Percentiles rank a stretch among this genome's conserved stretches.
Conservation (phyloP, 345 rosid genomes). For the Populus deltoides region DNA sequence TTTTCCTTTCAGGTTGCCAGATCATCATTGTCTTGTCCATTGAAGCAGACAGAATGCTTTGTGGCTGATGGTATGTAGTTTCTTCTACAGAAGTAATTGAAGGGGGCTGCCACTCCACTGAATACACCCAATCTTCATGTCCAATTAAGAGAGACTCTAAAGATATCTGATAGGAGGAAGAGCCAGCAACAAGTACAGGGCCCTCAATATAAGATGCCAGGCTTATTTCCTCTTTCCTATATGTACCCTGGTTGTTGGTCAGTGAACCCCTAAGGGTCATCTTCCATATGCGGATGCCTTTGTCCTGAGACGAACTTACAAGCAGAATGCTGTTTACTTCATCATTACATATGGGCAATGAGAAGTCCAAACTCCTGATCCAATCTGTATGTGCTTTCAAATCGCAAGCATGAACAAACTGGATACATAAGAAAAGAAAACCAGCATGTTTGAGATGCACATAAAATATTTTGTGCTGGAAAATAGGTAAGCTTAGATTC, state of each 20-base stretch:
- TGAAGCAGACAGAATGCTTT: slow-evolving; percentile 79
- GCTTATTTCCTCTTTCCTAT: slow-evolving; percentile 52
- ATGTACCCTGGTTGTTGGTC: slow-evolving; percentile 29
- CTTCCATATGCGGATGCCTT: slow-evolving; percentile 88
- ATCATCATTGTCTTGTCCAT: slow-evolving; percentile 99
- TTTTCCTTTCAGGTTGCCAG: slow-evolving; percentile 86
- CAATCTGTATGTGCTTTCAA: slow-evolving; percentile 94
- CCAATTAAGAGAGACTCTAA: slow-evolving; percentile 90
- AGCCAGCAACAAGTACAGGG: slow-evolving; percentile 66
- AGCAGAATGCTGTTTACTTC: slow-evolving; percentile 55
- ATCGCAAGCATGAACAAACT: slow-evolving; percentile 79
- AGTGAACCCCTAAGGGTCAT: slow-evolving; percentile 40
- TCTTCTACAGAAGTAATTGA: slow-evolving; percentile 25
- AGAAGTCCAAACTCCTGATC: slow-evolving; percentile 96
- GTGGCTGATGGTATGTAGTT: slow-evolving; percentile 49
- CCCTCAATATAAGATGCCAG: slow-evolving; percentile 89
- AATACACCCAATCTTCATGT: slow-evolving; percentile 98
- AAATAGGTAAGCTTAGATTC: not conserved
- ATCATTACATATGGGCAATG: slow-evolving; percentile 49
- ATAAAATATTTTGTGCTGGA: not conserved
- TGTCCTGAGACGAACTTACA: slow-evolving; percentile 96
- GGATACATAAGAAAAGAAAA: slow-evolving; percentile 20
- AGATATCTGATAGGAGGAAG: slow-evolving; percentile 74
- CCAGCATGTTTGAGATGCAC: slow-evolving; percentile 1
- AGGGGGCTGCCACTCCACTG: slow-evolving; percentile 96